These are phyloP conservation scores for Closterium sp. DNA, from an alignment of 139 green algal species.

Conservation along the genomic window DNA sequence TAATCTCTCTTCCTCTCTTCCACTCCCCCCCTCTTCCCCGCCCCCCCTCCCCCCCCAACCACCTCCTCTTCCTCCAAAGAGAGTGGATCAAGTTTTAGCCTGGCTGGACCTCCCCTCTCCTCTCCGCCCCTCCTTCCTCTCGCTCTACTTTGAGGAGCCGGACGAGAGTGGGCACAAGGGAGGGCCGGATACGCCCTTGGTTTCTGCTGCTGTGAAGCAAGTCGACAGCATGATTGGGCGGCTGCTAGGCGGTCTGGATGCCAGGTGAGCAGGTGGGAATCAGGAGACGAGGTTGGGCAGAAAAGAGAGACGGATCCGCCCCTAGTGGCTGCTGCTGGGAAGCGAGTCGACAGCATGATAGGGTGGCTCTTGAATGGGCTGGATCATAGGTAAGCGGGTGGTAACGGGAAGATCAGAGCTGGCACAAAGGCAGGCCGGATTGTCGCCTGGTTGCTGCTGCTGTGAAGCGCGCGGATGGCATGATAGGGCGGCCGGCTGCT, in stretches of 20 bases:
- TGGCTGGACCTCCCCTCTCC: conserved; percentile 29
- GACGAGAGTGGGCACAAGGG: conserved; percentile 25
- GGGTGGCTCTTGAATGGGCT: conserved; percentile 13
- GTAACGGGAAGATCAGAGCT: no score
- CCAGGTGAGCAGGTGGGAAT: background rate
- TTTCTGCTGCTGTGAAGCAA: conserved; percentile 8
- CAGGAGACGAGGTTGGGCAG: no score
- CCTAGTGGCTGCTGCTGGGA: conserved; percentile 6
- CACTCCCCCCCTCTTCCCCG: background rate
- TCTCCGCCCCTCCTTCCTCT: conserved; percentile 18
- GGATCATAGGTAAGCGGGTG: background rate
- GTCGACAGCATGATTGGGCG: conserved; percentile 42
- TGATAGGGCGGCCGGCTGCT: conserved; percentile 39
- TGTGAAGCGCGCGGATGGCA: conserved; percentile 9
- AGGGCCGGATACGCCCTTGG: conserved; percentile 15
- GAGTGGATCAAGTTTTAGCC: conserved; percentile 34
- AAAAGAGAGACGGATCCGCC: no score
- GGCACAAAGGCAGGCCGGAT: conserved; percentile 4
- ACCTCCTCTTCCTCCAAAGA: background rate
- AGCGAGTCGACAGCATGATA: conserved; percentile 11
- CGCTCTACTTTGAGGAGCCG: conserved; percentile 43
- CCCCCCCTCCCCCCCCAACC: no score
- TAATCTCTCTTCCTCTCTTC: background rate
- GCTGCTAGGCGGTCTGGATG: conserved; percentile 24
- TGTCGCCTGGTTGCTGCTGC: background rate